Percentiles rank a stretch among this genome's conserved stretches.
phyloP scores from a whole-genome alignment of 352 stramenopile species.

The Phytophthora hibernalis region DNA sequence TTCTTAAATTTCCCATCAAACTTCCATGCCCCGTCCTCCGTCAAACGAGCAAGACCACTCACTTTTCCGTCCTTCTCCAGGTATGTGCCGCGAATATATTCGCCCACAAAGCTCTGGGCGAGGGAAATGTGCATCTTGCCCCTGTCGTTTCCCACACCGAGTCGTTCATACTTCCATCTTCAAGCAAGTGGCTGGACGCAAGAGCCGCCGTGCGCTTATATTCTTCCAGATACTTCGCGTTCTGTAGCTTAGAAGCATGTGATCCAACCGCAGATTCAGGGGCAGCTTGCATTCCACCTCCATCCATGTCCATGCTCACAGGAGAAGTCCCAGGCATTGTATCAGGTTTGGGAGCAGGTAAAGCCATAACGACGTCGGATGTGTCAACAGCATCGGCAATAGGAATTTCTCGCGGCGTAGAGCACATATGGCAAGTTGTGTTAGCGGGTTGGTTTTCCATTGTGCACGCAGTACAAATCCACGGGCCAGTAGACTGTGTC shows the following conservation, averaged over 20 bases:
- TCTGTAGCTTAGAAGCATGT: slow-evolving; percentile 39
- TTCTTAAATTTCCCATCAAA: slow-evolving; percentile 80
- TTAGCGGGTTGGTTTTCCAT: slow-evolving; percentile 77
- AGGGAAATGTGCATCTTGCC: slow-evolving; percentile 58
- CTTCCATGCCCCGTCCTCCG: slow-evolving; percentile 65
- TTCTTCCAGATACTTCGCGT: slow-evolving; percentile 53
- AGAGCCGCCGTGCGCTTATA: slow-evolving; percentile 59
- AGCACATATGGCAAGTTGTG: slow-evolving; percentile 77
- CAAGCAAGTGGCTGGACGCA: slow-evolving; percentile 40
- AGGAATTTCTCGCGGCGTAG: slow-evolving; percentile 51
- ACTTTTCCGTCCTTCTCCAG: slow-evolving; percentile 74
- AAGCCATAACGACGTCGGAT: slow-evolving; percentile 40
- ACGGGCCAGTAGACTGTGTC: slow-evolving; percentile 34
- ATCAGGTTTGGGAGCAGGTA: slow-evolving; percentile 38
- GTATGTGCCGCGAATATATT: slow-evolving; percentile 82
- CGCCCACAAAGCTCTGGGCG: slow-evolving; percentile 51
- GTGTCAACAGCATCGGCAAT: slow-evolving; percentile 47
- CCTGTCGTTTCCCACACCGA: slow-evolving; percentile 77
- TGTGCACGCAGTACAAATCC: slow-evolving; percentile 75
- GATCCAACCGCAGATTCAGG: slow-evolving; percentile 15
- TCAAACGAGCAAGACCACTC: slow-evolving; percentile 60
- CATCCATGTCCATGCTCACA: slow-evolving; percentile 51
- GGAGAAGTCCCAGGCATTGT: slow-evolving; percentile 33
- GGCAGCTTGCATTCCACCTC: slow-evolving; percentile 10
- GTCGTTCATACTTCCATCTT: slow-evolving; percentile 38